Evolutionary conservation across 768 basidiomycete species (phyloP).

Genomic region (Lactifluus volemus): DNA sequence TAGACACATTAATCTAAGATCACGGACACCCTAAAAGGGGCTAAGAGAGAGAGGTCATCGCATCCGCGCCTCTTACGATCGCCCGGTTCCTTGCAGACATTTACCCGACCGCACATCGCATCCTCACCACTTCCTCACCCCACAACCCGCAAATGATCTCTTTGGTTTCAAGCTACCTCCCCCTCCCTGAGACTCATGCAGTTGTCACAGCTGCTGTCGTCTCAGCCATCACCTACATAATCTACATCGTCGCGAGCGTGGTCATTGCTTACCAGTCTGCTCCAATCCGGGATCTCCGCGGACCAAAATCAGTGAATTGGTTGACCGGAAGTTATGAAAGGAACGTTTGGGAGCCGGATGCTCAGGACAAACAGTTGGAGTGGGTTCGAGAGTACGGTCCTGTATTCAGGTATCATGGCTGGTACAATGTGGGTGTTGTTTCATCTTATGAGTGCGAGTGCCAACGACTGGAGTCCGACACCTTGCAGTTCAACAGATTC

Average conservation of each 20-base stretch:
- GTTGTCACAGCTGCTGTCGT: background rate
- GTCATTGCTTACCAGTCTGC: background rate
- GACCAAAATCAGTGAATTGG: slow-evolving; percentile 12
- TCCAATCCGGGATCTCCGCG: slow-evolving; percentile 5
- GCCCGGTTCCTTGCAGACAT: too few species aligned
- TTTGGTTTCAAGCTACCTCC: background rate
- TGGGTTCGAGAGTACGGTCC: slow-evolving; percentile 6
- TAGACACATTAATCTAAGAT: too few species aligned
- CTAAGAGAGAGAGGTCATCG: too few species aligned
- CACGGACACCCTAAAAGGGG: too few species aligned
- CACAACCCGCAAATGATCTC: background rate
- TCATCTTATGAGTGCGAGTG: too few species aligned
- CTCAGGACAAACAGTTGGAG: background rate
- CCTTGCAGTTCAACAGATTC: background rate
- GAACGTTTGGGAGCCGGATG: slow-evolving; percentile 9
- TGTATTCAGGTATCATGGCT: slow-evolving; percentile 6
- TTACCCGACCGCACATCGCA: too few species aligned
- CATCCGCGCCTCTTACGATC: too few species aligned
- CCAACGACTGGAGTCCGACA: background rate
- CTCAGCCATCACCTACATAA: background rate
- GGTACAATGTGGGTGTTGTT: slow-evolving; percentile 4
- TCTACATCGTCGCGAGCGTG: background rate
- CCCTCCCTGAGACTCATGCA: background rate
- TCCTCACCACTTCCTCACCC: too few species aligned
- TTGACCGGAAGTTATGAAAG: slow-evolving; percentile 1